Base-by-base conservation (phyloP, 1,139 yeast species). In the Scheffersomyces insectosa region DNA sequence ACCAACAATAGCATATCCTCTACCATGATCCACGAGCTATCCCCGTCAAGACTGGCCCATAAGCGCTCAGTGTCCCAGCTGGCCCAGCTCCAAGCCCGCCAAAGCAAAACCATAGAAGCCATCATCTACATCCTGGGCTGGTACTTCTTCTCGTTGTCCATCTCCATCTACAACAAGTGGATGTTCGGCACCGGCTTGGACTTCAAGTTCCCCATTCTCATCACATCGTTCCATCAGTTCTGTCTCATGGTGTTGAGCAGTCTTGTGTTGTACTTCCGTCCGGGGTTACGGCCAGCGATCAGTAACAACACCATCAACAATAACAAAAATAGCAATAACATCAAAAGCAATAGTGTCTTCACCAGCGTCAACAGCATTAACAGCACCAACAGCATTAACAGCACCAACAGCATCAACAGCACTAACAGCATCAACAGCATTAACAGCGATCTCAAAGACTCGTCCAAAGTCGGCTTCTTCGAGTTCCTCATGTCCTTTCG, bases 161-260 rank as follows among this genome's bases (percentile, higher is more conserved):
- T 91, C 28, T 86, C 96, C n/a, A 73, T 91, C 30, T 93, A 93
- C 69, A 93, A 93, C 71, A 93, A 91, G 65, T 91, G 97, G 97
- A 91, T 93, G 97, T 93, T 91, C 68, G 91, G 95, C 35, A 31
- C 15, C 15, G 61, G 88, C 12, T 70, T 91, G 46, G 79, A 88
- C 56, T 85, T 93, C 59, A 79, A 81, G 38, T 93, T 82, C 61
- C 99, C 99, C 1, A 78, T 93, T 13, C 66, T 91, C 25, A 80
- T 91, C 40, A 93, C 99, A 0, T 73, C 91, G 5, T 76, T 86
- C 52, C 99, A 93, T 64, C 98, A 93, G 68, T 61, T 85, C 28
- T 79, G 90, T 29, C 76, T 93, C 47, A 81, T 82, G 43, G 31
- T 63, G 2, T 56, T 83, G 28, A 74, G 85, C 46, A 60, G 69